Conservation (phyloP, 768 basidiomycete species). For the Lactarius akahatsu region DNA sequence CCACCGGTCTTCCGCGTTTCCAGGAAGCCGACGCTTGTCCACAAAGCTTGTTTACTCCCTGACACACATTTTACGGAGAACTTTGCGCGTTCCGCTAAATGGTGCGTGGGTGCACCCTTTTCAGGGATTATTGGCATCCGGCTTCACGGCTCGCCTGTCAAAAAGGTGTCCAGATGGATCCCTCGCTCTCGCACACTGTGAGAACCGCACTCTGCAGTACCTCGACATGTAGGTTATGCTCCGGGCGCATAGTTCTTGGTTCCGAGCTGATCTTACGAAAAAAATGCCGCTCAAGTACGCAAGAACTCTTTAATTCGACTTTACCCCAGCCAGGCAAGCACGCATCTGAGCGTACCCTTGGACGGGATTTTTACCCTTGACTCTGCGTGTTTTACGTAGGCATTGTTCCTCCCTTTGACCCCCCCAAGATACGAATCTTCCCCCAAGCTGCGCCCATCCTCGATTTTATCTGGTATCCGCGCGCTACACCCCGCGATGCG, state of each 20-base stretch:
- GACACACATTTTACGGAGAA: slow-evolving; percentile 23
- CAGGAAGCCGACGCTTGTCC: slow-evolving; percentile 13
- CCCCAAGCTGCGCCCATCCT: slow-evolving; percentile 69
- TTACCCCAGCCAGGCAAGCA: slow-evolving; percentile 12
- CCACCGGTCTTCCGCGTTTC: slow-evolving; percentile 25
- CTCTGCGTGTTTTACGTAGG: not conserved
- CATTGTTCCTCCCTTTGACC: slow-evolving; percentile 1
- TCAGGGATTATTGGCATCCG: slow-evolving; percentile 7
- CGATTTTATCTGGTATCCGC: slow-evolving; percentile 84
- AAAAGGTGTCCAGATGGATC: slow-evolving; percentile 76
- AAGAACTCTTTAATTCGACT: slow-evolving; percentile 10
- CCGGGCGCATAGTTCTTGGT: not conserved
- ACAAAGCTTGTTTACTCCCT: slow-evolving; percentile 6
- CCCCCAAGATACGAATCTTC: slow-evolving; percentile 30
- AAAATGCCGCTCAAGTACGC: slow-evolving; percentile 7
- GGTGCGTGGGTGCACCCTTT: slow-evolving; percentile 14
- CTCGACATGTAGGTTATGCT: slow-evolving; percentile 47
- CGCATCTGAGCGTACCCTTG: not conserved
- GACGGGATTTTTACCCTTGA: slow-evolving; percentile 4
- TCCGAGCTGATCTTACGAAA: not conserved
- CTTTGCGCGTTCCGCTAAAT: slow-evolving; percentile 30
- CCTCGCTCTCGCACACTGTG: slow-evolving; percentile 62
- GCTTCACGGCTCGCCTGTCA: not conserved
- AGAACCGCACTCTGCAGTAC: slow-evolving; percentile 64
- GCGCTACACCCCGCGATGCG: slow-evolving; percentile 56